Conservation (phyloP, 2,329 filamentous ascomycete genomes). For the Clathrospora elynae region DNA sequence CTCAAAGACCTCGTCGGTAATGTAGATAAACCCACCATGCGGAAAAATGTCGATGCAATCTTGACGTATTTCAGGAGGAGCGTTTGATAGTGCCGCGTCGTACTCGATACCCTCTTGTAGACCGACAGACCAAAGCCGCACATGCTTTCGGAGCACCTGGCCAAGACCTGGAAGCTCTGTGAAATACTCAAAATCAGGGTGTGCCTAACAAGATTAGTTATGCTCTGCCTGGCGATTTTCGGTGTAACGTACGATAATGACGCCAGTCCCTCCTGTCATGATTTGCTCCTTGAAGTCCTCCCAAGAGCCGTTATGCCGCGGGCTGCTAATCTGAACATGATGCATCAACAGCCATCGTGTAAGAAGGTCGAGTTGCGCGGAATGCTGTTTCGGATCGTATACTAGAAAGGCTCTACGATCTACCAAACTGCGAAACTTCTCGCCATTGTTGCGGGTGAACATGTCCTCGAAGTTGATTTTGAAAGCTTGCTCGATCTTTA, state of each 20-base stretch:
- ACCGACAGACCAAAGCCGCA: constrained; percentile 46
- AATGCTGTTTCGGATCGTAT: constrained; percentile 35
- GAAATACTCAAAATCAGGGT: constrained; percentile 40
- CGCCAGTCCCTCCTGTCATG: constrained; percentile 25
- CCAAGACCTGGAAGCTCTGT: constrained; percentile 42
- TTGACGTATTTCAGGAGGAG: constrained; percentile 22
- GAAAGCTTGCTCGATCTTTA: constrained; percentile 21
- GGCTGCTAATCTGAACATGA: constrained; percentile 34
- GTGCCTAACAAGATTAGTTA: constrained; percentile 27
- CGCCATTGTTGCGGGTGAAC: constrained; percentile 24
- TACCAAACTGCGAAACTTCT: constrained; percentile 9
- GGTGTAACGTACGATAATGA: constrained; percentile 33
- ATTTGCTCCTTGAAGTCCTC: constrained; percentile 28
- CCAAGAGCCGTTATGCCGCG: constrained; percentile 36
- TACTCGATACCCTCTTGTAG: constrained; percentile 25
- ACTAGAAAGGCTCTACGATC: constrained; percentile 36
- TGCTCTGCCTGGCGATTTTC: neutral
- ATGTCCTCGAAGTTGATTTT: constrained; percentile 31
- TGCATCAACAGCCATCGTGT: constrained; percentile 41
- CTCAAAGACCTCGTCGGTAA: constrained; percentile 53
- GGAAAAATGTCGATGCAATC: constrained; percentile 47
- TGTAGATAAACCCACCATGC: constrained; percentile 47
- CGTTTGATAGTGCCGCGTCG: constrained; percentile 19
- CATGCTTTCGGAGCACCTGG: constrained; percentile 32
- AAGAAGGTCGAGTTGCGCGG: constrained; percentile 37